A percentile compares a stretch with the other conserved stretches of the same genome.
Conservation (phyloP, 768 basidiomycete genomes). For the Lentinula raphanica region DNA sequence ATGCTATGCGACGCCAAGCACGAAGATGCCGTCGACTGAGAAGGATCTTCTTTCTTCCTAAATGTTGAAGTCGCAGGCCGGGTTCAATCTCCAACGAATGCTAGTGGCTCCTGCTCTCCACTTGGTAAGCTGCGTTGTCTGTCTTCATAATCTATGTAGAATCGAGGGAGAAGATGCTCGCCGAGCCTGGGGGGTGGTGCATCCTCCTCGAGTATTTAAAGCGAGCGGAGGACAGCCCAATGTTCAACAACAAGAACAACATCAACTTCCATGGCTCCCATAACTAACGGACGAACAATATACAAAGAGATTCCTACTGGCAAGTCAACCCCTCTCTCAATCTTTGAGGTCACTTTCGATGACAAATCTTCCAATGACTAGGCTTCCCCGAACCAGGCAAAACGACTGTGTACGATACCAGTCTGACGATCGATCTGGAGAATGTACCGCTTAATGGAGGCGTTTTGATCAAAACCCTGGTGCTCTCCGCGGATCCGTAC, state of each 20-base stretch:
- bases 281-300: constrained; percentile 18
- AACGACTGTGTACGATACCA: constrained; percentile 26
- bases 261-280: constrained; percentile 11
- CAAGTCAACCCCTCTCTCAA: neutral
- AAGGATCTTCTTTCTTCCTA: neutral
- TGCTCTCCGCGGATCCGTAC: constrained; percentile 35
- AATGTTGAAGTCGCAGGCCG: neutral
- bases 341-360: neutral
- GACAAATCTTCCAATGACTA: neutral
- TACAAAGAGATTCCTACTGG: constrained; percentile 23
- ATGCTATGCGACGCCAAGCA: no score
- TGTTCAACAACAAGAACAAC: no score
- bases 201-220: neutral
- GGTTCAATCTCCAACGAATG: neutral
- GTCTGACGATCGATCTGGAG: constrained; percentile 32
- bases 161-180: neutral
- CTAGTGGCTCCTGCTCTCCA: neutral
- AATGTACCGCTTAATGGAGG: constrained; percentile 27
- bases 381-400: constrained; percentile 24
- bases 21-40: no score
- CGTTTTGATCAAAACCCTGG: constrained; percentile 32
- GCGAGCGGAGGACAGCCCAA: no score
- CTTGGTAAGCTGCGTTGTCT: neutral
- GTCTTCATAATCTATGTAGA: neutral
- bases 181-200: neutral